Evolutionary conservation across 164 flowering plant genomes (phyloP), one percentile per base, ranked within the genome.

Genomic region (Cinnamomum chago): DNA sequence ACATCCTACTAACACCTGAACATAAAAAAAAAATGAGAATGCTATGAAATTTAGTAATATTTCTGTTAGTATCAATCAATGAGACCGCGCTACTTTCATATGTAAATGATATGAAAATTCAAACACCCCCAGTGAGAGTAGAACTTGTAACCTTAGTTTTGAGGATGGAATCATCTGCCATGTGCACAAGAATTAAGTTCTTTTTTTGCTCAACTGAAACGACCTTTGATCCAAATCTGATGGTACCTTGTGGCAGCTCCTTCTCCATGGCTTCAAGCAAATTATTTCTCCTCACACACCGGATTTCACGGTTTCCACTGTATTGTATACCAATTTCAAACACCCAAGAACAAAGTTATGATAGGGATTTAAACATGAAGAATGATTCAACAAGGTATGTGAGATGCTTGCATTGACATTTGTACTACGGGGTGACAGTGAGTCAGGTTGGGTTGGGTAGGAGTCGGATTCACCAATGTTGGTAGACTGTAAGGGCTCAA

Each of bases 191-290:
- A 71, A 85, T 89, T 17, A 78, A 73, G 65, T 60, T 62, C 12
- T 90, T 90, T 0, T 83, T 76, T 67, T 85, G 81, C 72, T 88
- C 86, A 58, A 88, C 81, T 2, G 87, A 76, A 70, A 85, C 90
- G 64, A 91, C 88, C 81, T 86, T 88, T 14, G 94, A 89, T 6
- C 88, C 86, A 76, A 72, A 89, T 79, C 88, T 85, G 25, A 93
- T 85, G 71, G 93, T 88, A 35, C 87, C 93, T 22, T 23, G 67
- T 13, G 98, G 96, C 47, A 93, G 84, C 22, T 88, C 92, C 55
- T 72, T 80, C 55, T 27, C 87, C 6, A 93, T 81, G 12, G 85
- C 67, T 82, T 91, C 93, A 62, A 90, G 66, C 77, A 93, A 69
- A 6, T 75, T 55, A 62, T 73, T 84, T 72, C 94, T 89, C 72